Evolutionary conservation across 208 protist species (phyloP).

Genomic region (Acanthamoeba culbertsoni): DNA sequence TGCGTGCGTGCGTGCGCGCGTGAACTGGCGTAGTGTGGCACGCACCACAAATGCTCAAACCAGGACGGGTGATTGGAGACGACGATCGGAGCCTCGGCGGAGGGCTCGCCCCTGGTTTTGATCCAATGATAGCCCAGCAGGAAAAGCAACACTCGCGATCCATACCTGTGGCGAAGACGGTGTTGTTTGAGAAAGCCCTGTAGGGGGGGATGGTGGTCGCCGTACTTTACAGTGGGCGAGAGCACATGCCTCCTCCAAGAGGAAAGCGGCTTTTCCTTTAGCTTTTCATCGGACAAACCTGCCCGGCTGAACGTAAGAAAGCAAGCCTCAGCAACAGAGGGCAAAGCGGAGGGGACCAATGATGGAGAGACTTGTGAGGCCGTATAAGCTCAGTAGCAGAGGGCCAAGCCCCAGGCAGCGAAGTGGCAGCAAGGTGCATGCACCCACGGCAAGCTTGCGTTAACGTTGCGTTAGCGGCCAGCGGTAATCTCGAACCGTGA

Average conservation of each 20-base stretch:
- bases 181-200: background rate
- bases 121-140: background rate
- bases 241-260: background rate
- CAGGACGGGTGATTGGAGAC: conserved; percentile 24
- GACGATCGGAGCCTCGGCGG: background rate
- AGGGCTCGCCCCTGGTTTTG: background rate
- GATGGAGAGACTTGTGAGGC: background rate
- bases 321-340: background rate
- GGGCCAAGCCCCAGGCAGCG: background rate
- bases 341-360: background rate
- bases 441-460: background rate
- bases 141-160: background rate
- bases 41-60: conserved; percentile 20
- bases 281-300: background rate
- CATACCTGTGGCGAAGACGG: background rate
- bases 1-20: no score
- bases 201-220: background rate
- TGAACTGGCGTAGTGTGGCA: no score
- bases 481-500: no score
- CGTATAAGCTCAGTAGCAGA: background rate
- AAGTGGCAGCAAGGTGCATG: background rate
- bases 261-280: background rate
- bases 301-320: background rate
- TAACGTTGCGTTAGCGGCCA: background rate
- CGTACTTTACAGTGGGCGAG: background rate